Percentiles rank a stretch among this genome's conserved stretches.
phyloP scores from a whole-genome alignment of 306 rosid species.

The Castanopsis chinensis region DNA sequence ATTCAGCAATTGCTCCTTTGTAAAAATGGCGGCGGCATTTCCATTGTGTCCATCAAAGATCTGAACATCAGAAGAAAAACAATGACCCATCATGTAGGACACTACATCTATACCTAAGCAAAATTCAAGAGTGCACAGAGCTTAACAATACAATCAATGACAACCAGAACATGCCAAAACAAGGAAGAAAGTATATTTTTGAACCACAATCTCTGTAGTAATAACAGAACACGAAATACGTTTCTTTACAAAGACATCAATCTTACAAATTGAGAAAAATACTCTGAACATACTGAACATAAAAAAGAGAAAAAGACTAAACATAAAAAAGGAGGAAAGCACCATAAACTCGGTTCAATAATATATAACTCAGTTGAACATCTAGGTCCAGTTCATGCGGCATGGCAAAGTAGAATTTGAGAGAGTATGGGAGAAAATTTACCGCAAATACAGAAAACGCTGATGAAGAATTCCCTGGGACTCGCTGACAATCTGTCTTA shows the following conservation, averaged over 20 bases:
- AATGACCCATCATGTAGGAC: constrained; percentile 12
- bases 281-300: neutral
- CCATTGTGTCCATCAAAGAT: constrained; percentile 99
- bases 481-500: constrained; percentile 80
- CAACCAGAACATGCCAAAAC: no score
- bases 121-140: constrained; percentile 15
- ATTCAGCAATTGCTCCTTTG: constrained; percentile 78
- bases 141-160: constrained; percentile 1
- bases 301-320: neutral
- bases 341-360: neutral
- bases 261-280: neutral
- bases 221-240: no score
- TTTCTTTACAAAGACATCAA: neutral
- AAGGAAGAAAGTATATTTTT: no score
- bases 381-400: neutral
- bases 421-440: constrained; percentile 16
- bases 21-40: constrained; percentile 86
- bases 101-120: constrained; percentile 15
- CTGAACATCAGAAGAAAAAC: constrained; percentile 45
- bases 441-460: constrained; percentile 90
- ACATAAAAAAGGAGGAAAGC: neutral
- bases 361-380: constrained; percentile 16
- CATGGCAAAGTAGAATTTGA: constrained; percentile 7
- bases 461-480: constrained; percentile 74
- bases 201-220: no score